Percentiles rank a stretch among this genome's conserved stretches.
Evolutionary conservation across 257 asterid genomes (phyloP).

Genomic region (Ligustrum vulgare): DNA sequence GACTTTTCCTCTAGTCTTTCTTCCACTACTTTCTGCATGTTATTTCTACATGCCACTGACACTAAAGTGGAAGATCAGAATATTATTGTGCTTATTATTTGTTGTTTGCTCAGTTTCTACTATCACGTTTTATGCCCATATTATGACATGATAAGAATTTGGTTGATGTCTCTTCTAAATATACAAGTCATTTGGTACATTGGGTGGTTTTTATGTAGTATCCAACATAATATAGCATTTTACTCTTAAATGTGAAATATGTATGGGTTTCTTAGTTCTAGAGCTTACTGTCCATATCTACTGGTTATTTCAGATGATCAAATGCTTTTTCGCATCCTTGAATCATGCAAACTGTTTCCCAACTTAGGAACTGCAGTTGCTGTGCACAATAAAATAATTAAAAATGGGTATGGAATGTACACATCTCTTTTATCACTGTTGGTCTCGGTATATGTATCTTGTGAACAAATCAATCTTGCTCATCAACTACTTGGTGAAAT

Average conservation of each 20-base stretch:
- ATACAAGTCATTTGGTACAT: not conserved
- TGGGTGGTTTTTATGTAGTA: not conserved
- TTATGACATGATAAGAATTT: not conserved
- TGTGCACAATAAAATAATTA: slow-evolving; percentile 50
- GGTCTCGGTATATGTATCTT: slow-evolving; percentile 43
- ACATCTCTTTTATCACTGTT: slow-evolving; percentile 46
- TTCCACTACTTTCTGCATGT: not conserved
- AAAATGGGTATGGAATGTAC: slow-evolving; percentile 48
- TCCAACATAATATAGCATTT: not conserved
- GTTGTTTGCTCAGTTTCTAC: not conserved
- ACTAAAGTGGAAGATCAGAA: not conserved
- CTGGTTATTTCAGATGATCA: slow-evolving; percentile 46
- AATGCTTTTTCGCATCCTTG: slow-evolving; percentile 43
- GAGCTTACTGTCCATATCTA: slow-evolving; percentile 6
- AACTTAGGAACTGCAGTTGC: slow-evolving; percentile 37
- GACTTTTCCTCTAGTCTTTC: not conserved
- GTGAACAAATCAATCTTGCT: slow-evolving; percentile 44
- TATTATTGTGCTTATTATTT: not conserved
- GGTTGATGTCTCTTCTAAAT: not conserved
- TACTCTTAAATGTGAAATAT: slow-evolving; percentile 2
- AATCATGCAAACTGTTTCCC: slow-evolving; percentile 46
- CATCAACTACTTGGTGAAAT: slow-evolving; percentile 44
- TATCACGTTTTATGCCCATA: not conserved
- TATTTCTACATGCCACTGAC: not conserved
- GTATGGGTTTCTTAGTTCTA: not conserved